A percentile compares a stretch with the other conserved stretches of the same genome.
These are phyloP conservation scores for Trichosporon sp. DNA, from an alignment of 1,284 basidiomycete species.

Conservation along the genomic window DNA sequence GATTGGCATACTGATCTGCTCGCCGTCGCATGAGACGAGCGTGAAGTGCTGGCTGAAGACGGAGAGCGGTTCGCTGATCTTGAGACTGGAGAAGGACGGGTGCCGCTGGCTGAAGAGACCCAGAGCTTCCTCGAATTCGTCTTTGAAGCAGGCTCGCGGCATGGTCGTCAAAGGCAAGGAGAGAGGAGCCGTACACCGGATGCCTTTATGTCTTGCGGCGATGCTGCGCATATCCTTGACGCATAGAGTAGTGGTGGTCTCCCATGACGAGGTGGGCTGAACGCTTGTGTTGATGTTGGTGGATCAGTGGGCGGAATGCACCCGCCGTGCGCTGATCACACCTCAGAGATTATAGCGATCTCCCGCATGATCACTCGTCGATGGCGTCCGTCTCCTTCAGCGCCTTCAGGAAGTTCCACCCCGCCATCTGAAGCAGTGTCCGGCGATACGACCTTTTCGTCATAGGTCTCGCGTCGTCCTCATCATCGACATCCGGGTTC, in stretches of 20 bases:
- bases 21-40: background rate
- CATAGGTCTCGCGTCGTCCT: constrained; percentile 11
- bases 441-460: background rate
- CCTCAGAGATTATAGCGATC: background rate
- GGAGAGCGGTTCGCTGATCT: background rate
- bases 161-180: background rate
- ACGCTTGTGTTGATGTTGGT: background rate
- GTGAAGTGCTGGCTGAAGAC: background rate
- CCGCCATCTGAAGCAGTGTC: constrained; percentile 8
- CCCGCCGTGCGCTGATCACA: background rate
- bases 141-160: background rate
- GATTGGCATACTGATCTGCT: background rate
- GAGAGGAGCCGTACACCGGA: background rate
- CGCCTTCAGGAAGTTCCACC: constrained; percentile 15
- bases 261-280: background rate
- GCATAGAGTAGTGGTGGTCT: background rate
- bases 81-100: background rate
- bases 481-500: constrained; percentile 8
- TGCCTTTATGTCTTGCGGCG: background rate
- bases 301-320: background rate
- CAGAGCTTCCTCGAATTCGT: background rate
- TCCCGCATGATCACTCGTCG: background rate
- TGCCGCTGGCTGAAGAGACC: background rate
- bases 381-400: constrained; percentile 18
- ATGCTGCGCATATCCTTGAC: no score